These are phyloP conservation scores for Cadophora malorum DNA, from an alignment of 2,329 filamentous ascomycete genomes.

Conservation along the genomic window DNA sequence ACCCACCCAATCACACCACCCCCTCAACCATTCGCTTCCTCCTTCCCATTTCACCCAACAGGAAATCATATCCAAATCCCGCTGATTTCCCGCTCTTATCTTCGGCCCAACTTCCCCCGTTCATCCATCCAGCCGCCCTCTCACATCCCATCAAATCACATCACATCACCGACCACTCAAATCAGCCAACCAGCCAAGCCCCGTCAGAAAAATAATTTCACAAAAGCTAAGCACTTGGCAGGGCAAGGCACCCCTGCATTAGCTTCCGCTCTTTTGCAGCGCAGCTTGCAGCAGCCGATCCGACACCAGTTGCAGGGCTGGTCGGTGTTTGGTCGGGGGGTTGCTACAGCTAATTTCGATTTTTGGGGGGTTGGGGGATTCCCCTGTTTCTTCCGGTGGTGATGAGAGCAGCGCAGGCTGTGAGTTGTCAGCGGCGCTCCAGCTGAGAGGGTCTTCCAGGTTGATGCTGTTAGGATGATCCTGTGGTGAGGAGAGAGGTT, in stretches of 20 bases:
- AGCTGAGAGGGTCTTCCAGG: too few relatives aligned
- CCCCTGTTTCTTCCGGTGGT: neutral
- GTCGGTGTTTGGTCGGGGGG: neutral
- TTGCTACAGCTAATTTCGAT: neutral
- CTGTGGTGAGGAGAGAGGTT: too few relatives aligned
- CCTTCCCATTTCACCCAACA: neutral
- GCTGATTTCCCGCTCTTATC: neutral
- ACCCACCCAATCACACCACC: neutral
- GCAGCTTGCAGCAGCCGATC: too few relatives aligned
- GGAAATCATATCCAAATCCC: neutral
- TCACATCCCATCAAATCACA: neutral
- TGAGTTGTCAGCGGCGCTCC: too few relatives aligned
- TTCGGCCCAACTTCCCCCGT: conserved; percentile 5
- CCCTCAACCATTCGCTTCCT: neutral
- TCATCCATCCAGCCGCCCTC: neutral
- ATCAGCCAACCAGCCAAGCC: neutral
- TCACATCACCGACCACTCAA: neutral
- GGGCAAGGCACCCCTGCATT: conserved; percentile 13
- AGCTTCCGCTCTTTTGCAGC: neutral
- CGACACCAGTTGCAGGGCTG: neutral
- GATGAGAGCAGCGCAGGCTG: neutral
- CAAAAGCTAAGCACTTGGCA: neutral
- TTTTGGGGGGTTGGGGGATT: conserved; percentile 10
- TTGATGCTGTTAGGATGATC: neutral
- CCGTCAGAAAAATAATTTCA: too few relatives aligned